A percentile compares a stretch with the other conserved stretches of the same genome.
phyloP scores from a whole-genome alignment of 371 early-diverging fungal genomes.

The Sporodiniella umbellata region DNA sequence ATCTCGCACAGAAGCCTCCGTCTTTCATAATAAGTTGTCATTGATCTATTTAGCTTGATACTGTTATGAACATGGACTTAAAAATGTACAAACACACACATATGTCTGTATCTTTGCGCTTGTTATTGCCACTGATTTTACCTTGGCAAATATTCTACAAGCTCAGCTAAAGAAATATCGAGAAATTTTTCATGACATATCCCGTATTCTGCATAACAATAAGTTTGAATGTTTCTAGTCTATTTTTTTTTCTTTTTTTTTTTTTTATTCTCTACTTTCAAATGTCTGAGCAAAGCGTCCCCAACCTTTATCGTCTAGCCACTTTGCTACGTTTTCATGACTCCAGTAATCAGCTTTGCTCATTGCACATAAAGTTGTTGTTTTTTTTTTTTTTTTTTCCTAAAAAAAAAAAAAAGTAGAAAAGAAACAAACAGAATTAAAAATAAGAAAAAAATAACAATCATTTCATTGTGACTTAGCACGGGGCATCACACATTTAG shows the following conservation, averaged over 20 bases:
- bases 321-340: slow-evolving; percentile 34
- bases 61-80: slow-evolving; percentile 1
- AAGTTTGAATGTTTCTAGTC: background rate
- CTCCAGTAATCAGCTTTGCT: slow-evolving; percentile 29
- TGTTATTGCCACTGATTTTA: slow-evolving; percentile 1
- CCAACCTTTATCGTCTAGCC: slow-evolving; percentile 47
- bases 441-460: background rate
- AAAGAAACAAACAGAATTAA: background rate
- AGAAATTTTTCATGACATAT: slow-evolving; percentile 39
- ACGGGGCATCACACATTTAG: too few species aligned
- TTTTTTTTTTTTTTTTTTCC: too few species aligned
- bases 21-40: slow-evolving; percentile 45
- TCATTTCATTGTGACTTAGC: background rate
- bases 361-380: slow-evolving; percentile 15
- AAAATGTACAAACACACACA: too few species aligned
- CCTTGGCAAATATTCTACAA: slow-evolving; percentile 40
- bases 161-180: slow-evolving; percentile 35
- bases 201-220: slow-evolving; percentile 21
- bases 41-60: slow-evolving; percentile 12
- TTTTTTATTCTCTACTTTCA: slow-evolving; percentile 28
- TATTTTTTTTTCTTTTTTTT: background rate
- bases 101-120: too few species aligned
- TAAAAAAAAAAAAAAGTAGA: background rate
- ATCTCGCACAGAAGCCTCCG: slow-evolving; percentile 47
- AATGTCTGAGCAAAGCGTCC: slow-evolving; percentile 35